Percentiles rank a stretch among this genome's conserved stretches.
Evolutionary conservation across 768 basidiomycete species (phyloP).

Genomic region (Wakefieldia striispora): DNA sequence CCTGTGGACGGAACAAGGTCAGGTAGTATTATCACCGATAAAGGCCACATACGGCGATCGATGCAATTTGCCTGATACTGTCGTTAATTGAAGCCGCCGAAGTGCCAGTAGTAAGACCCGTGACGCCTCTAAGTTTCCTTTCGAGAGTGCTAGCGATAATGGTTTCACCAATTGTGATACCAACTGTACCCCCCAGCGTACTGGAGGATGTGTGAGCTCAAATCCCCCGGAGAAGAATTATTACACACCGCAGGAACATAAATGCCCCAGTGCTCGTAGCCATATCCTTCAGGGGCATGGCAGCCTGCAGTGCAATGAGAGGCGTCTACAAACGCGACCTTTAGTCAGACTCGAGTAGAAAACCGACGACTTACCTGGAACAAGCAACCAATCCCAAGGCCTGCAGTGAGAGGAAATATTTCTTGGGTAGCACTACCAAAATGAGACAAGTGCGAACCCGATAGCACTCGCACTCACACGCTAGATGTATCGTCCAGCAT

Average conservation of each 20-base stretch:
- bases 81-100: slow-evolving; percentile 45
- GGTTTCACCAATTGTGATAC: slow-evolving; percentile 70
- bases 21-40: slow-evolving; percentile 4
- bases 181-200: slow-evolving; percentile 70
- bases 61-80: slow-evolving; percentile 44
- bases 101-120: slow-evolving; percentile 34
- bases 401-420: slow-evolving; percentile 32
- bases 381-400: slow-evolving; percentile 34
- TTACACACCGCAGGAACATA: slow-evolving; percentile 30
- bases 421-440: slow-evolving; percentile 29
- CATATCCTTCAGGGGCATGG: slow-evolving; percentile 47
- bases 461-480: slow-evolving; percentile 17
- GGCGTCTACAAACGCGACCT: slow-evolving; percentile 18
- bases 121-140: slow-evolving; percentile 13
- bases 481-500: slow-evolving; percentile 34
- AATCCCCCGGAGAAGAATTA: neutral
- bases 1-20: slow-evolving; percentile 18
- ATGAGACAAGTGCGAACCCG: neutral
- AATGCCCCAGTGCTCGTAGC: slow-evolving; percentile 40
- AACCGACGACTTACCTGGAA: slow-evolving; percentile 26
- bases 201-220: slow-evolving; percentile 33
- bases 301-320: slow-evolving; percentile 39
- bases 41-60: slow-evolving; percentile 21
- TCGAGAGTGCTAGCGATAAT: slow-evolving; percentile 57
- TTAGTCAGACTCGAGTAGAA: neutral